A percentile compares a stretch with the other conserved stretches of the same genome.
These are phyloP conservation scores for Lagerstroemia speciosa DNA, from an alignment of 345 rosid genomes.

Conservation along the genomic window DNA sequence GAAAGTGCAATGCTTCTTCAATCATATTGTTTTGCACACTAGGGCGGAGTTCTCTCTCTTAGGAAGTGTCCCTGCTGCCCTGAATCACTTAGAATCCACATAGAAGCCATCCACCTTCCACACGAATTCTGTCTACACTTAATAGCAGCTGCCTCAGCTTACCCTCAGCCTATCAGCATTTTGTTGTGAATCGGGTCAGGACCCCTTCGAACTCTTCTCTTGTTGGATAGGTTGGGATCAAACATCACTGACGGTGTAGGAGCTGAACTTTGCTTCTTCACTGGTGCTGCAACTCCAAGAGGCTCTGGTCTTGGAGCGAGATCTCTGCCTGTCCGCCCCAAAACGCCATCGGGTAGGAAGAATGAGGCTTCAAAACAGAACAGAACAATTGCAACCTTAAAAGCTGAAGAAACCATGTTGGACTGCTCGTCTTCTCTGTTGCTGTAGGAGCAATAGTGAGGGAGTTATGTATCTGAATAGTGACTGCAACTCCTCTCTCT, in stretches of 20 bases:
- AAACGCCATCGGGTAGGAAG: conserved; percentile 31
- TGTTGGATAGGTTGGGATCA: conserved; percentile 54
- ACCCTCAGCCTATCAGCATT: not conserved
- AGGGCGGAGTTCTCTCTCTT: not conserved
- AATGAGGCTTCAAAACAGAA: conserved; percentile 24
- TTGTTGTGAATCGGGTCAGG: conserved; percentile 89
- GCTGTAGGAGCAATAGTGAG: not conserved
- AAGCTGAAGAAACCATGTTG: conserved; percentile 33
- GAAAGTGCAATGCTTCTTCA: not conserved
- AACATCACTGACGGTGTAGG: conserved; percentile 45
- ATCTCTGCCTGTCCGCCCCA: conserved; percentile 27
- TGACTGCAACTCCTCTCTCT: not conserved
- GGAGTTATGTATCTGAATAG: not conserved
- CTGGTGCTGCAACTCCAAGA: conserved; percentile 21
- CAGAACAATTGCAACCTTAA: conserved; percentile 29
- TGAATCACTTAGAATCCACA: not conserved
- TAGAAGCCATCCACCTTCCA: conserved; percentile 1
- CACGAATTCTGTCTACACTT: not conserved
- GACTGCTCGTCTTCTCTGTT: not conserved
- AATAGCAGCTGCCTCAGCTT: not conserved
- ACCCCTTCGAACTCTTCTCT: conserved; percentile 59
- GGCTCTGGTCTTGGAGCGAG: conserved; percentile 34
- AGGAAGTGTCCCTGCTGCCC: not conserved
- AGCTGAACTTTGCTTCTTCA: conserved; percentile 22
- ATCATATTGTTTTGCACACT: not conserved